phyloP scores from a whole-genome alignment of 2,329 filamentous ascomycete genomes.

The Aulographum hederae region DNA sequence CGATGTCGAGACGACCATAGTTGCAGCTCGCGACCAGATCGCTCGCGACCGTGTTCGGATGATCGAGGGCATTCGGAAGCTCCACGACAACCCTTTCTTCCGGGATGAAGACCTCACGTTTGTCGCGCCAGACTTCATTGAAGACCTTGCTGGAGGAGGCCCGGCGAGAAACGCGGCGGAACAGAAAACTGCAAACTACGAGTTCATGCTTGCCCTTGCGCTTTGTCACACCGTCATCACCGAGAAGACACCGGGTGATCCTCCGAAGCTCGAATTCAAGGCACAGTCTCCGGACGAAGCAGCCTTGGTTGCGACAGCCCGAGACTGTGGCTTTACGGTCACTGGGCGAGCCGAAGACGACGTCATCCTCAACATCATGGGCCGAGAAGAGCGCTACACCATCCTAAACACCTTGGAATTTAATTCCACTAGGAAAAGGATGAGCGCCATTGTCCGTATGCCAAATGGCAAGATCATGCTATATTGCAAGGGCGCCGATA shows the following conservation, averaged over 20 bases:
- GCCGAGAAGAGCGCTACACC: conserved; percentile 66
- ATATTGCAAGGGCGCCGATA: conserved; percentile 96
- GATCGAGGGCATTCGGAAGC: conserved; percentile 50
- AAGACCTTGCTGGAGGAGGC: conserved; percentile 54
- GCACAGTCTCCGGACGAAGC: conserved; percentile 95
- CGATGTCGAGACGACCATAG: conserved; percentile 65
- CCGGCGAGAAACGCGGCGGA: conserved; percentile 57
- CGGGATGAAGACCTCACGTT: conserved; percentile 84
- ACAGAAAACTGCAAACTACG: conserved; percentile 61
- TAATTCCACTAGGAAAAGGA: conserved; percentile 89
- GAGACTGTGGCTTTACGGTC: conserved; percentile 89
- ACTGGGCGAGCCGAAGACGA: conserved; percentile 64
- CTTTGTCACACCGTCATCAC: conserved; percentile 96
- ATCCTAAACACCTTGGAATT: conserved; percentile 94
- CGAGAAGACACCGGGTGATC: conserved; percentile 75
- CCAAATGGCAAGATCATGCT: conserved; percentile 76
- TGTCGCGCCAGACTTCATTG: conserved; percentile 73
- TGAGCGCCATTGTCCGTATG: conserved; percentile 95
- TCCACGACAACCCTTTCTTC: conserved; percentile 81
- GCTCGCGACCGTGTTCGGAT: conserved; percentile 57
- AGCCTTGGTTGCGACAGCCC: conserved; percentile 80
- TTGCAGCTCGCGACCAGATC: conserved; percentile 58
- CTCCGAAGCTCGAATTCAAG: conserved; percentile 83
- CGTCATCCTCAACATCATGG: conserved; percentile 72
- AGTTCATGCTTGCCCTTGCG: conserved; percentile 87